Conservation (phyloP, 2,329 filamentous ascomycete genomes). For the Annulohypoxylon truncatum region DNA sequence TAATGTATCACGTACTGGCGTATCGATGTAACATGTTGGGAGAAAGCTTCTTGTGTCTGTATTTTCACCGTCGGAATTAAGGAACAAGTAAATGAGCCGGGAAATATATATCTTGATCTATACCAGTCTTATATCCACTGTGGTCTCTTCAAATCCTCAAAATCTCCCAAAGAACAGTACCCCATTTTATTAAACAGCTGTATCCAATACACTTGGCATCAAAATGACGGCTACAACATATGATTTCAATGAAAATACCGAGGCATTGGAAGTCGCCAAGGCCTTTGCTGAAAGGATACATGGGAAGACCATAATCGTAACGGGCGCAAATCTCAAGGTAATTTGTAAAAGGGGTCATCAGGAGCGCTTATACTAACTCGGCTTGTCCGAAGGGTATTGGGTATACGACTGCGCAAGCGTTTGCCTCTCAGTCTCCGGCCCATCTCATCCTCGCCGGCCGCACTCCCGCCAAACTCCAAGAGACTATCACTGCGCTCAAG, state of each 20-base stretch:
- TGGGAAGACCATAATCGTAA: slow-evolving; percentile 53
- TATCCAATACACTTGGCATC: not conserved
- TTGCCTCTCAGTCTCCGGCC: slow-evolving; percentile 51
- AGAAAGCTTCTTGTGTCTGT: not conserved
- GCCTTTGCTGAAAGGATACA: slow-evolving; percentile 50
- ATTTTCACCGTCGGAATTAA: not conserved
- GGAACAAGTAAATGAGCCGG: not conserved
- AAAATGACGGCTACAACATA: slow-evolving; percentile 50
- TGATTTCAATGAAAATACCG: slow-evolving; percentile 52
- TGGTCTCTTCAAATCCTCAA: not conserved
- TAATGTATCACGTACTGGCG: not conserved
- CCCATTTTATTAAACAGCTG: not conserved
- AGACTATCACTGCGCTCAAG: slow-evolving; percentile 47
- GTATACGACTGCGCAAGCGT: slow-evolving; percentile 50
- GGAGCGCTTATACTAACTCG: not conserved
- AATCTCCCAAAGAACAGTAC: not conserved
- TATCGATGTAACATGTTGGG: not conserved
- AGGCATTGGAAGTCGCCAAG: slow-evolving; percentile 54
- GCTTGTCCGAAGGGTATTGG: slow-evolving; percentile 44
- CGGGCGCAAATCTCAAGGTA: slow-evolving; percentile 51
- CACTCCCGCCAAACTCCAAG: slow-evolving; percentile 48
- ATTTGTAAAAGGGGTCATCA: not conserved
- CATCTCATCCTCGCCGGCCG: slow-evolving; percentile 53
- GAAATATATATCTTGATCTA: not conserved
- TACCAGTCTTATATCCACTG: not conserved